These are phyloP conservation scores for Magnolia changhungtana DNA, from an alignment of 164 flowering plant genomes.

Conservation along the genomic window DNA sequence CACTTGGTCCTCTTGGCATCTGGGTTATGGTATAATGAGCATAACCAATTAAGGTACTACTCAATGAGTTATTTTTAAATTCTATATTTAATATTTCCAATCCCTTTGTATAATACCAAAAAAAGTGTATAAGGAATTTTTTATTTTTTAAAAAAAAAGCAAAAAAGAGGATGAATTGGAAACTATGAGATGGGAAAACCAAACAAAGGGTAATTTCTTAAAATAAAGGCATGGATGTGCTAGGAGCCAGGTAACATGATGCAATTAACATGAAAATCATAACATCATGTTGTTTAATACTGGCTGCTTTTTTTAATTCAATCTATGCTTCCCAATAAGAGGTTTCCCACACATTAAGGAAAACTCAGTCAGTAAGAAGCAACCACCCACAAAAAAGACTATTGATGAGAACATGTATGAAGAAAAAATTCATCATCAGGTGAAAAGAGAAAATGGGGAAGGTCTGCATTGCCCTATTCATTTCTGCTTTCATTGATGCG, in stretches of 20 bases:
- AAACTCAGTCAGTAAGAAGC: conserved; percentile 2
- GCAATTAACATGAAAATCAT: neutral
- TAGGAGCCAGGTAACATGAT: conserved; percentile 19
- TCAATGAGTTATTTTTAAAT: no score
- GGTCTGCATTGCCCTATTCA: conserved; percentile 8
- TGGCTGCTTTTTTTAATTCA: neutral
- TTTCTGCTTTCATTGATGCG: conserved; percentile 18
- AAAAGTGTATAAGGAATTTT: no score
- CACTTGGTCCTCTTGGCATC: no score
- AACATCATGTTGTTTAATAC: conserved; percentile 18
- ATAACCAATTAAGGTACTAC: no score
- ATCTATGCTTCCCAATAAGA: conserved; percentile 11
- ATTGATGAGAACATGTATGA: neutral
- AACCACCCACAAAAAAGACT: neutral
- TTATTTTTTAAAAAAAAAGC: no score
- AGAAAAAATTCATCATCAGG: neutral
- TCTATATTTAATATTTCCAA: no score
- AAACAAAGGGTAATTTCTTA: no score
- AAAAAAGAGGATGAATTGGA: no score
- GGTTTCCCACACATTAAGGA: neutral
- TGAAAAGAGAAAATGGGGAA: neutral
- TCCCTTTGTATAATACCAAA: no score
- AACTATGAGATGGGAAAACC: no score
- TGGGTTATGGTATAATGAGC: no score
- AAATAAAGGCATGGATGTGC: neutral